These are phyloP conservation scores for Monosporozyma solicola DNA, from an alignment of 805 yeast species.

Conservation along the genomic window DNA sequence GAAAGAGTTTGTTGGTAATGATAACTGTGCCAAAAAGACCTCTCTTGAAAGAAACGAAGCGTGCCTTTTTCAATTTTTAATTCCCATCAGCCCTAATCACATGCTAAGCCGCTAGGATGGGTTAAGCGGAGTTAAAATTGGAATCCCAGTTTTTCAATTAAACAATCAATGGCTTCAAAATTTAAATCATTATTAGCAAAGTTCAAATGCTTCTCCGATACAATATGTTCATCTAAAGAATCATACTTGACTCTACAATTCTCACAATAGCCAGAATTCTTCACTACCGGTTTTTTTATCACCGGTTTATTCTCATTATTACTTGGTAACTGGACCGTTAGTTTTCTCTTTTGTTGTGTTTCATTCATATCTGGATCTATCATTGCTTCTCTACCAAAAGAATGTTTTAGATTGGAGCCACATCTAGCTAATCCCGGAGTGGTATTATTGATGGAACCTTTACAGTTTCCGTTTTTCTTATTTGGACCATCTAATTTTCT, in stretches of 20 bases:
- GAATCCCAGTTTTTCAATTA: slow-evolving; percentile 40
- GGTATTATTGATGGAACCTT: slow-evolving; percentile 12
- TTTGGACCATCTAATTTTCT: slow-evolving; percentile 16
- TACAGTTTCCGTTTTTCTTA: slow-evolving; percentile 17
- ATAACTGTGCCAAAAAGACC: too few species aligned
- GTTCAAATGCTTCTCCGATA: slow-evolving; percentile 58
- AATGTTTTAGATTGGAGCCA: background rate
- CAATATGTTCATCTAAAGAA: slow-evolving; percentile 66
- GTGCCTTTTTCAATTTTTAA: background rate
- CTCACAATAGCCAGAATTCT: slow-evolving; percentile 77
- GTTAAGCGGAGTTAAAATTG: slow-evolving; percentile 14
- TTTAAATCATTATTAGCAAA: slow-evolving; percentile 68
- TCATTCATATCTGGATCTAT: background rate
- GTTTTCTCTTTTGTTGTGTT: background rate
- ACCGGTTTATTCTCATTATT: background rate
- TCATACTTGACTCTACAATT: slow-evolving; percentile 83
- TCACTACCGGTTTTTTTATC: slow-evolving; percentile 12
- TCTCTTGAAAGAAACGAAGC: background rate
- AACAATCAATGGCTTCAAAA: slow-evolving; percentile 66
- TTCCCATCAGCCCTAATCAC: background rate
- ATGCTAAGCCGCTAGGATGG: background rate
- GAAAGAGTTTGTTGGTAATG: background rate
- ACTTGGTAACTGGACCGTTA: background rate
- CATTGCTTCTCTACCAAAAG: background rate
- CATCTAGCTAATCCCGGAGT: background rate